Percentiles rank a stretch among this genome's conserved stretches.
Conservation (phyloP, 2,329 filamentous ascomycete species). For the Phaeosphaeriaceae sp. region DNA sequence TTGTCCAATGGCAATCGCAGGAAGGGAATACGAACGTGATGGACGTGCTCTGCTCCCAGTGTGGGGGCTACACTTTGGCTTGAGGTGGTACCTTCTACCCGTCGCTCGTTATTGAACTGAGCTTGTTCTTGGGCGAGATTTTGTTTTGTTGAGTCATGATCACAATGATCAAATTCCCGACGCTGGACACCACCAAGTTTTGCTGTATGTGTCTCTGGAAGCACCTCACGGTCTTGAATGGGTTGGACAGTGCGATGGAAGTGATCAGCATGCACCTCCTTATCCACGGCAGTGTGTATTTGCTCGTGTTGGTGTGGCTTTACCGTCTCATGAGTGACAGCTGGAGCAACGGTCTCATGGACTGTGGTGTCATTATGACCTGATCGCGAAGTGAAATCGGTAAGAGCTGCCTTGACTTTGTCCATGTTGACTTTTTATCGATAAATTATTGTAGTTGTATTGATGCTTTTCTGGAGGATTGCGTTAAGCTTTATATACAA, state of each 20-base stretch:
- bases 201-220: slow-evolving; percentile 68
- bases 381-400: slow-evolving; percentile 64
- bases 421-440: slow-evolving; percentile 55
- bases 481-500: slow-evolving; percentile 28
- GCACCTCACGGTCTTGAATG: slow-evolving; percentile 60
- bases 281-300: slow-evolving; percentile 67
- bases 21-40: no score
- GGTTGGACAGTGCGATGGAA: slow-evolving; percentile 75
- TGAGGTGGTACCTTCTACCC: slow-evolving; percentile 56
- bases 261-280: slow-evolving; percentile 74
- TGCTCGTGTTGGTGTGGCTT: slow-evolving; percentile 67
- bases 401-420: slow-evolving; percentile 67
- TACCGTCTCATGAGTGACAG: slow-evolving; percentile 66
- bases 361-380: slow-evolving; percentile 75
- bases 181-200: slow-evolving; percentile 66
- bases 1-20: no score
- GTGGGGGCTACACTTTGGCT: slow-evolving; percentile 57
- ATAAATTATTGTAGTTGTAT: neutral
- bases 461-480: neutral
- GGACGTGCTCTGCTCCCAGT: slow-evolving; percentile 67
- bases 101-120: slow-evolving; percentile 60
- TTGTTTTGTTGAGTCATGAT: slow-evolving; percentile 50
- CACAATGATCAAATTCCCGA: slow-evolving; percentile 66
- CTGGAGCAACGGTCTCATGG: slow-evolving; percentile 67
- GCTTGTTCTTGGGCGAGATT: slow-evolving; percentile 55